These are phyloP conservation scores for Colletotrichum eleusines DNA, from an alignment of 2,329 filamentous ascomycete species.

Conservation along the genomic window DNA sequence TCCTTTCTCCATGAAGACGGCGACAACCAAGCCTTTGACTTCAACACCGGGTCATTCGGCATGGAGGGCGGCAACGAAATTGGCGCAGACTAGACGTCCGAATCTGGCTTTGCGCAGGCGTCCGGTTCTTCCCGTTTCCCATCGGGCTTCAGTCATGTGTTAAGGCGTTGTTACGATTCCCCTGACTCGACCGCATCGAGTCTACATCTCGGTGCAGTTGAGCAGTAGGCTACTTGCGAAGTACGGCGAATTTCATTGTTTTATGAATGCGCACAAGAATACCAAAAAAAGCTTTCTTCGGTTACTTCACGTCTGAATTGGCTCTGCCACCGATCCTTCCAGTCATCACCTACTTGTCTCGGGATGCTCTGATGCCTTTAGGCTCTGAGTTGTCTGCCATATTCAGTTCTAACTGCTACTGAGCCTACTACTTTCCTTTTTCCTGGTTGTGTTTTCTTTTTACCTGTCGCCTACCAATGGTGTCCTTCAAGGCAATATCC, in stretches of 20 bases:
- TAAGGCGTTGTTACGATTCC: slow-evolving; percentile 27
- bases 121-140: slow-evolving; percentile 5
- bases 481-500: not conserved
- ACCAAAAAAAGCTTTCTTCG: slow-evolving; percentile 20
- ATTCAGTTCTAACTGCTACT: not conserved
- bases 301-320: not conserved
- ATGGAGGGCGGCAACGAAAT: slow-evolving; percentile 69
- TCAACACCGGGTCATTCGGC: slow-evolving; percentile 62
- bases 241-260: slow-evolving; percentile 10
- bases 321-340: slow-evolving; percentile 6
- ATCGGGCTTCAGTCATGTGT: slow-evolving; percentile 20
- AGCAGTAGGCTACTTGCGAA: slow-evolving; percentile 14
- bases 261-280: slow-evolving; percentile 22
- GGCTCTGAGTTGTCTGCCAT: not conserved
- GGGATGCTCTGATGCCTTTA: not conserved
- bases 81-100: slow-evolving; percentile 62
- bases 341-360: not conserved
- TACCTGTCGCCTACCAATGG: not conserved
- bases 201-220: not conserved
- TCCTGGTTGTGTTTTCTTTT: slow-evolving; percentile 14
- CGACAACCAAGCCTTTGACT: slow-evolving; percentile 65
- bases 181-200: not conserved
- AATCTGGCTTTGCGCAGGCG: not conserved
- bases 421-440: slow-evolving; percentile 19
- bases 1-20: slow-evolving; percentile 72